Evolutionary conservation across 2,329 filamentous ascomycete species (phyloP).

Genomic region (Pseudopithomyces maydicus): DNA sequence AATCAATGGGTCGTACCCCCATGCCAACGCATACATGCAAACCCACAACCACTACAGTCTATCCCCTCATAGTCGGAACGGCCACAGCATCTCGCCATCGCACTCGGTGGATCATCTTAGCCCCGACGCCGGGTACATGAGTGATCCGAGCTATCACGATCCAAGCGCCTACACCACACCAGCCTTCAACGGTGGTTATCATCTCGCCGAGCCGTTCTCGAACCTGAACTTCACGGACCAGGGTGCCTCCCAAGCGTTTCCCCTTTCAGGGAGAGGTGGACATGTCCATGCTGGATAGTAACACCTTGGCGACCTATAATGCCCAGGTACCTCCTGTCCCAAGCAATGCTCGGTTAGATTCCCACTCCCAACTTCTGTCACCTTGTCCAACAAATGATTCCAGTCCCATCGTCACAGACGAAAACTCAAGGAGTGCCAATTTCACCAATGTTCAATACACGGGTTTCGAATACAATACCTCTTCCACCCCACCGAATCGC

Average conservation of each 20-base stretch:
- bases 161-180: slow-evolving; percentile 40
- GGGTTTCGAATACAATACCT: slow-evolving; percentile 21
- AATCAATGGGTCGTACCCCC: slow-evolving; percentile 36
- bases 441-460: slow-evolving; percentile 24
- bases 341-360: slow-evolving; percentile 26
- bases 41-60: slow-evolving; percentile 34
- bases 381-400: slow-evolving; percentile 43
- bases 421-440: slow-evolving; percentile 21
- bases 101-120: slow-evolving; percentile 46
- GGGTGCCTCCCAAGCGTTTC: slow-evolving; percentile 22
- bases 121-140: slow-evolving; percentile 40
- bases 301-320: slow-evolving; percentile 35
- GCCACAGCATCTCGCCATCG: slow-evolving; percentile 42
- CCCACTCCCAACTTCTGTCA: slow-evolving; percentile 41
- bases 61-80: slow-evolving; percentile 37
- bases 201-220: slow-evolving; percentile 35
- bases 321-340: slow-evolving; percentile 30
- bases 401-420: slow-evolving; percentile 42
- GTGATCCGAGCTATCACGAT: slow-evolving; percentile 39
- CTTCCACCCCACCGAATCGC: slow-evolving; percentile 35
- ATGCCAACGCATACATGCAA: slow-evolving; percentile 30
- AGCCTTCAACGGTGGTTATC: slow-evolving; percentile 33
- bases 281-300: slow-evolving; percentile 35
- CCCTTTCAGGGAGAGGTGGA: slow-evolving; percentile 30
- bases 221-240: slow-evolving; percentile 37